Percentiles rank a stretch among this genome's conserved stretches.
phyloP scores from a whole-genome alignment of 768 basidiomycete genomes.

The Roridomyces roridus region DNA sequence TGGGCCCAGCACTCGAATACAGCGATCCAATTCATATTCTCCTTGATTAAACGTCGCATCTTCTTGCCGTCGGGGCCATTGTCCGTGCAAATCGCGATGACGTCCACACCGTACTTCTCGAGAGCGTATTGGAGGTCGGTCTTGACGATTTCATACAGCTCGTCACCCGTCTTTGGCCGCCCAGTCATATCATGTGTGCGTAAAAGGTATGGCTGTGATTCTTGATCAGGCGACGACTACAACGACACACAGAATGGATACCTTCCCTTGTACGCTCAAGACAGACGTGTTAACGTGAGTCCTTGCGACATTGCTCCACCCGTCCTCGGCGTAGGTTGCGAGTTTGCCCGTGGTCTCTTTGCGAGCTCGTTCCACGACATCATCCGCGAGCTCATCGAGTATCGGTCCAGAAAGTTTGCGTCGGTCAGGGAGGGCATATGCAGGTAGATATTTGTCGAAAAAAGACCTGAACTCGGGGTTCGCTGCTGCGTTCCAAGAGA shows the following conservation, averaged over 20 bases:
- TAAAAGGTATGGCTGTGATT: conserved; percentile 25
- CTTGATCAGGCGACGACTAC: too few species aligned
- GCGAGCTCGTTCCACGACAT: conserved; percentile 9
- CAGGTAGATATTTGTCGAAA: conserved; percentile 25
- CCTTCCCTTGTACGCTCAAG: conserved; percentile 31
- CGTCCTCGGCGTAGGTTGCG: conserved; percentile 36
- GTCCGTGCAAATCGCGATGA: too few species aligned
- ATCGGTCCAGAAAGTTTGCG: conserved; percentile 15
- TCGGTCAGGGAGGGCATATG: too few species aligned
- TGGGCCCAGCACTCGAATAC: too few species aligned
- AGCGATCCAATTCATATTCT: too few species aligned
- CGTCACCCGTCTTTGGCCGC: conserved; percentile 31
- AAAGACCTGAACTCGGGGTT: conserved; percentile 19
- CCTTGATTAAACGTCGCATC: too few species aligned
- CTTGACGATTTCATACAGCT: too few species aligned
- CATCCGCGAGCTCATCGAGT: not conserved
- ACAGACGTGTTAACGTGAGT: conserved; percentile 30
- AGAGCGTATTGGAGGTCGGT: too few species aligned
- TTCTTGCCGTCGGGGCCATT: too few species aligned
- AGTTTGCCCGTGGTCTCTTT: conserved; percentile 23
- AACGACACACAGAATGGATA: too few species aligned
- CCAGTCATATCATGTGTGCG: conserved; percentile 30
- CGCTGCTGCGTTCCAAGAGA: too few species aligned
- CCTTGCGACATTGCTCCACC: conserved; percentile 37
- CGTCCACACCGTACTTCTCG: too few species aligned